phyloP scores from a whole-genome alignment of 1,284 basidiomycete species.

The Sphaerobolus stellatus region DNA sequence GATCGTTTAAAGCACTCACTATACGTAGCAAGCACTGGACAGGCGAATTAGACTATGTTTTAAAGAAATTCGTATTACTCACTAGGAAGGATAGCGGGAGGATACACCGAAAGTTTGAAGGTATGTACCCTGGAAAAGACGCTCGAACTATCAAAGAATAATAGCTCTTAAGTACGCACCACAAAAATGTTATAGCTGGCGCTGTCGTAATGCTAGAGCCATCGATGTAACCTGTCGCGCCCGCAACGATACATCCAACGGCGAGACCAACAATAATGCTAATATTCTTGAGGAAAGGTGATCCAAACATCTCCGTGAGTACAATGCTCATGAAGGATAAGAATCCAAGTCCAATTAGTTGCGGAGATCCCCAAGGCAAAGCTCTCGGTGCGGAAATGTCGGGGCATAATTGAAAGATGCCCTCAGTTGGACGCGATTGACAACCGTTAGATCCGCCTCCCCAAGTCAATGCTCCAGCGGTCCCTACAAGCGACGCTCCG shows the following conservation, averaged over 20 bases:
- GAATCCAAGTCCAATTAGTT: slow-evolving; percentile 86
- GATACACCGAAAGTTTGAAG: slow-evolving; percentile 78
- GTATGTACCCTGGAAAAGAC: slow-evolving; percentile 58
- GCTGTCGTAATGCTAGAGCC: slow-evolving; percentile 59
- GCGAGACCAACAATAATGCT: slow-evolving; percentile 73
- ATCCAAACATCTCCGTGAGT: slow-evolving; percentile 75
- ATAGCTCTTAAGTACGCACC: slow-evolving; percentile 36
- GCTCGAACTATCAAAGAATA: background rate
- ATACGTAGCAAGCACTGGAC: slow-evolving; percentile 83
- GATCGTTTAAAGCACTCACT: slow-evolving; percentile 33
- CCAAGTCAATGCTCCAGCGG: slow-evolving; percentile 78
- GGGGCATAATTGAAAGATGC: slow-evolving; percentile 70
- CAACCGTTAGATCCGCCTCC: slow-evolving; percentile 79
- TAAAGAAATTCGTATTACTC: no score
- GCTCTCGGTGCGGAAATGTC: slow-evolving; percentile 61
- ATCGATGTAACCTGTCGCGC: slow-evolving; percentile 72
- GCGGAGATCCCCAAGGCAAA: slow-evolving; percentile 70
- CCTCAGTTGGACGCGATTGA: slow-evolving; percentile 53
- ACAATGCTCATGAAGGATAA: slow-evolving; percentile 78
- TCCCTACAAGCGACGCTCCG: slow-evolving; percentile 72
- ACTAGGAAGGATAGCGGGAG: slow-evolving; percentile 80
- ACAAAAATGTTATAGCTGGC: slow-evolving; percentile 79
- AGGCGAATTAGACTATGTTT: no score
- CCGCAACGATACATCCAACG: slow-evolving; percentile 78
- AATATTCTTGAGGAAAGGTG: slow-evolving; percentile 79